Conservation (phyloP, 1,139 yeast genomes). For the Saccharomycopsis crataegensis region DNA sequence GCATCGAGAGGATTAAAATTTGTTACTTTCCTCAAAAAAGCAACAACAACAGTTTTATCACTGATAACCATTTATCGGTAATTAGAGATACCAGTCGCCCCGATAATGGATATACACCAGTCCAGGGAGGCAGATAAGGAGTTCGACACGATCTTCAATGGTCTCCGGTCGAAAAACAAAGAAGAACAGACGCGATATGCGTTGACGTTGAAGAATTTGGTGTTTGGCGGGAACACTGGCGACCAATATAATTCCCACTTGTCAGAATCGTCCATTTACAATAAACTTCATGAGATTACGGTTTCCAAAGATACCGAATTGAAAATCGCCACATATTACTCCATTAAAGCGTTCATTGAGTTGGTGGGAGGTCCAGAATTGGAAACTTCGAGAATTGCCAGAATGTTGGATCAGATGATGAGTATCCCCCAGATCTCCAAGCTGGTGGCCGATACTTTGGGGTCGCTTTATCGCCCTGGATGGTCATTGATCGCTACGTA, state of each 20-base stretch:
- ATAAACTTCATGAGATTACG: slow-evolving; percentile 14
- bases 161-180: slow-evolving; percentile 15
- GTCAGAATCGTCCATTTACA: slow-evolving; percentile 14
- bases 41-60: too few relatives aligned
- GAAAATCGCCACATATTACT: slow-evolving; percentile 15
- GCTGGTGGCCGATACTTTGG: slow-evolving; percentile 17
- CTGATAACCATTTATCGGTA: too few relatives aligned
- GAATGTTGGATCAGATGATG: slow-evolving; percentile 15
- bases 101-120: neutral
- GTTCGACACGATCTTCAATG: slow-evolving; percentile 11
- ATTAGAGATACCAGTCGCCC: too few relatives aligned
- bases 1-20: too few relatives aligned
- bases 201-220: slow-evolving; percentile 11
- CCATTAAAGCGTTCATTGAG: slow-evolving; percentile 13
- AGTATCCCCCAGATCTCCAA: slow-evolving; percentile 10
- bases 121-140: slow-evolving; percentile 14
- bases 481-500: slow-evolving; percentile 15
- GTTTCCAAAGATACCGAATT: slow-evolving; percentile 8
- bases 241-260: slow-evolving; percentile 1
- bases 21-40: too few relatives aligned
- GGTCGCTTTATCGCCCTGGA: slow-evolving; percentile 17
- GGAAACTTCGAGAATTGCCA: slow-evolving; percentile 16
- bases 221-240: slow-evolving; percentile 13
- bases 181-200: slow-evolving; percentile 16
- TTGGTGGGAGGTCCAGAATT: slow-evolving; percentile 18